Base-by-base conservation (phyloP, 768 basidiomycete species). In the Leccinum boreale region DNA sequence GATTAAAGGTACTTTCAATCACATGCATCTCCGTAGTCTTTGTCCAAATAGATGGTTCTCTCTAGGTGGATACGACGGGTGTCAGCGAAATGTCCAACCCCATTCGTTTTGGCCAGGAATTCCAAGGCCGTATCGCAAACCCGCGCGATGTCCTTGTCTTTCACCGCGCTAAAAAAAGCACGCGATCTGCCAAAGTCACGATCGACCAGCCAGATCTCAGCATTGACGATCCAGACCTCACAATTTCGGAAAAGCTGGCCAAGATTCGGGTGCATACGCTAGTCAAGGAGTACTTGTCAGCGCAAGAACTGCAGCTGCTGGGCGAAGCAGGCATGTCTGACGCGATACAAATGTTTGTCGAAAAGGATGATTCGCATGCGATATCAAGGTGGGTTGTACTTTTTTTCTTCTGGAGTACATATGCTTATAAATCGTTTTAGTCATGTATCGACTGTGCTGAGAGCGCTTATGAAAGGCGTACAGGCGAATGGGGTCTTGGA, bases 281-380 rank as follows among this genome's bases (percentile, higher is more conserved):
- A 21, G 97, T 99, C 47, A 82, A 86, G 70, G 92, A 98, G 73
- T 98, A 96, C 71, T 74, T 99, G 49, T 79, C 86, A 7, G 94
- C 92, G 51, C 97, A 98, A 75, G 92, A 95, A 70, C 74, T 98
- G 67, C 94, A 97, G 76, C 75, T 98, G 52, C 76, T 98, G 17
- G 92, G 90, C 1, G 94, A 97, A 74, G 79, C 80, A 44, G 94
- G 89, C 24, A 91, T 99, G 89, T 88, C 87, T 42, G 91, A 94
- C 69, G 97, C 97, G 6, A 94, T 99, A 53, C 87, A 92, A 77
- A 81, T 87, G 73, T 98, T 91, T 74, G 95, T 99, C 58, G 95
- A 98, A 72, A 99, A 99, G 79, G 96, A 98, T 67, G 94, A 97
- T 71, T 86, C 84, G 28, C 90, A 94, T 76, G 93, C 96, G 9